These are phyloP conservation scores for Ceratobasidium sp. DNA, from an alignment of 1,284 basidiomycete genomes.

Conservation along the genomic window DNA sequence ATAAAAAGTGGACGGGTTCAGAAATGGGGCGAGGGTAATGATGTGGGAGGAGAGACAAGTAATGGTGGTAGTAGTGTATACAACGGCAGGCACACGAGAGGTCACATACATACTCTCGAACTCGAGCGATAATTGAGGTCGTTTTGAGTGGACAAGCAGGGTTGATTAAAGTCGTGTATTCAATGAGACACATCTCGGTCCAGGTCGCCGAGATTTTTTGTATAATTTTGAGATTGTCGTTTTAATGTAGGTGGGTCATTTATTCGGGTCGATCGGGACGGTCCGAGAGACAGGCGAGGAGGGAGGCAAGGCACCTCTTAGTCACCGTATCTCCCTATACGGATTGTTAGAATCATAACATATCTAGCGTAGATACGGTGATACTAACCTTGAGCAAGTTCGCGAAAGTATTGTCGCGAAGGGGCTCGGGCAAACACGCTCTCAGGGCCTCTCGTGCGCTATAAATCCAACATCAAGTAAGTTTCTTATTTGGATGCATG, in stretches of 20 bases:
- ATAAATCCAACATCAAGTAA: too few species aligned
- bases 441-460: constrained; percentile 96
- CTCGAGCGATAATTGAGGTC: background rate
- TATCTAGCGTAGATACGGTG: background rate
- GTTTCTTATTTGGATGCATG: too few species aligned
- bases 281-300: constrained; percentile 88
- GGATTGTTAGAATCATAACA: background rate
- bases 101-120: constrained; percentile 23
- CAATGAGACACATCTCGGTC: constrained; percentile 10
- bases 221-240: background rate
- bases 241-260: background rate
- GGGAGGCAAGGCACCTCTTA: constrained; percentile 94
- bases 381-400: constrained; percentile 82
- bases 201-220: background rate
- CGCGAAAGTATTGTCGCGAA: constrained; percentile 95
- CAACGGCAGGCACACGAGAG: too few species aligned
- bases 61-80: too few species aligned
- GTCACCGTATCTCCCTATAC: constrained; percentile 93
- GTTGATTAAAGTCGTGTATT: constrained; percentile 30
- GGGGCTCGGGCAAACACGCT: constrained; percentile 96
- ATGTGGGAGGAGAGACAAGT: too few species aligned
- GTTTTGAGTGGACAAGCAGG: too few species aligned
- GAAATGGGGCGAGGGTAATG: too few species aligned
- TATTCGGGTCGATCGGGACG: constrained; percentile 56
- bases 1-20: too few species aligned